phyloP scores from a whole-genome alignment of 2,329 filamentous ascomycete species.

The Arachnomyces sp. region DNA sequence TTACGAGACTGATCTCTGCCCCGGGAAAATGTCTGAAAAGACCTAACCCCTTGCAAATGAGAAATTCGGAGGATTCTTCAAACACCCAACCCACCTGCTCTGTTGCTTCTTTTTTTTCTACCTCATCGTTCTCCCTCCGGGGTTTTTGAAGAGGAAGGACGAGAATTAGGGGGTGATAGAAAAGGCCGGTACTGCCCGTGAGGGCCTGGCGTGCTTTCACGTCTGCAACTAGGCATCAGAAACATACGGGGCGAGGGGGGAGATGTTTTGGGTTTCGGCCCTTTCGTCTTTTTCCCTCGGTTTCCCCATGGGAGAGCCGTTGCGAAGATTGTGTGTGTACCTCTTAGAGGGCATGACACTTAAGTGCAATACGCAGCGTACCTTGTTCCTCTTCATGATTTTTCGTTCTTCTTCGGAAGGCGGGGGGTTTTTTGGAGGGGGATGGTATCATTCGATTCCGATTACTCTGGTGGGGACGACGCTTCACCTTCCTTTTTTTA shows the following conservation, averaged over 20 bases:
- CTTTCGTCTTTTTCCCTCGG: conserved; percentile 24
- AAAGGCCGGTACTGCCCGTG: conserved; percentile 58
- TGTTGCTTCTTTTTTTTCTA: conserved; percentile 19
- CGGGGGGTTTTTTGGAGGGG: conserved; percentile 30
- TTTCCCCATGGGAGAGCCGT: conserved; percentile 79
- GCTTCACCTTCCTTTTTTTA: conserved; percentile 51
- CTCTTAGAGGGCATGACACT: conserved; percentile 52
- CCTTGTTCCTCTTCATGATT: conserved; percentile 35
- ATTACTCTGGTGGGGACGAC: conserved; percentile 80
- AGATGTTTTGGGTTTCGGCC: conserved; percentile 20
- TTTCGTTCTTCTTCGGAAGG: conserved; percentile 11
- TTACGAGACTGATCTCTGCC: conserved; percentile 9
- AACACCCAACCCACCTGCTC: conserved; percentile 35
- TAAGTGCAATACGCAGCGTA: conserved; percentile 95
- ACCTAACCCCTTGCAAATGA: conserved; percentile 62
- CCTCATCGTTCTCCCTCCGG: conserved; percentile 21
- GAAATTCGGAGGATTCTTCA: conserved; percentile 99
- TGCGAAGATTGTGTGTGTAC: conserved; percentile 81
- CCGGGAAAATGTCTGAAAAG: conserved; percentile 9
- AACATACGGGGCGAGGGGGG: conserved; percentile 60
- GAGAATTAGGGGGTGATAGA: not conserved
- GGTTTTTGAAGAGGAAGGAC: conserved; percentile 25
- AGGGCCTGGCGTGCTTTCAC: conserved; percentile 72
- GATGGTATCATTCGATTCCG: conserved; percentile 76
- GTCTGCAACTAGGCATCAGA: conserved; percentile 87